phyloP scores from a whole-genome alignment of 257 asterid genomes.

The Fraxinus americana region DNA sequence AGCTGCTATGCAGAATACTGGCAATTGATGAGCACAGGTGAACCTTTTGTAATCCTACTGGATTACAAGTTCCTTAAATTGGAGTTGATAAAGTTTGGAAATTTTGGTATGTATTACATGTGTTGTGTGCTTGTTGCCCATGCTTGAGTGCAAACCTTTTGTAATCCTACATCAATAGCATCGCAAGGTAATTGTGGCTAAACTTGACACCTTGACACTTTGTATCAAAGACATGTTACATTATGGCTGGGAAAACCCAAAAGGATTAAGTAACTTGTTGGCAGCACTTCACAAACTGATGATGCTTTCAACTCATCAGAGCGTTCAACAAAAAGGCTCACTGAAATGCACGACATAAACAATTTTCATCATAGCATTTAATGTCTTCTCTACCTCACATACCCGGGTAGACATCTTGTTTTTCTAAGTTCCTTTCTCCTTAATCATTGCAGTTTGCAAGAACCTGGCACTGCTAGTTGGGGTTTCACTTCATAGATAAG shows the following conservation, averaged over 20 bases:
- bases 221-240: background rate
- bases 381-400: background rate
- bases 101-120: background rate
- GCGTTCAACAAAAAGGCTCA: background rate
- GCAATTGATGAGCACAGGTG: too few relatives aligned
- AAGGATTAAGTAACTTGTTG: background rate
- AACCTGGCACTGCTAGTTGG: background rate
- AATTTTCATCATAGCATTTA: background rate
- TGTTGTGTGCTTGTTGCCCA: background rate
- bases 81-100: background rate
- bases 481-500: constrained; percentile 1
- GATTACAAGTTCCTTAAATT: background rate
- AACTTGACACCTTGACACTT: background rate
- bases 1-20: too few relatives aligned
- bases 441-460: background rate
- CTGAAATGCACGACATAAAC: background rate
- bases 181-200: background rate
- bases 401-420: background rate
- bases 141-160: background rate
- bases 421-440: background rate
- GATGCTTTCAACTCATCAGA: background rate
- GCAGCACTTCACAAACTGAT: background rate
- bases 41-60: too few relatives aligned
- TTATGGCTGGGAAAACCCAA: background rate
- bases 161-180: background rate